Conservation (phyloP, 2,329 filamentous ascomycete species). For the Leptographium radiaticola region DNA sequence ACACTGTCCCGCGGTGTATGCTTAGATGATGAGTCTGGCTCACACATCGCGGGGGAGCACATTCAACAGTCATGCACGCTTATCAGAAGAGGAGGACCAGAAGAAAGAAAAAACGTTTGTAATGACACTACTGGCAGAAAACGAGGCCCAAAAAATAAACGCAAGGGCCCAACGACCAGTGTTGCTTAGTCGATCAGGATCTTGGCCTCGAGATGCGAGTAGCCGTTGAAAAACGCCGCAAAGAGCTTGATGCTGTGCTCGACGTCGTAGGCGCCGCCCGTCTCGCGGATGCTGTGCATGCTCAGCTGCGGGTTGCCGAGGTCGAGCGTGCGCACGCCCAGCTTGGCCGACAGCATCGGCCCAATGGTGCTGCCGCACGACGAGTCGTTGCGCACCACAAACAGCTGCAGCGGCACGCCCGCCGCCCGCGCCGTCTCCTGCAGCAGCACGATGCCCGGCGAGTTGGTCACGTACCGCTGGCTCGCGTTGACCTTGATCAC, state of each 20-base stretch:
- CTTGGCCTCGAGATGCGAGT: constrained; percentile 67
- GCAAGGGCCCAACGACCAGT: neutral
- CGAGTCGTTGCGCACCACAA: constrained; percentile 92
- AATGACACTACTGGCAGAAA: neutral
- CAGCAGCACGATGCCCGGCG: constrained; percentile 82
- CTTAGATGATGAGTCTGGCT: no score
- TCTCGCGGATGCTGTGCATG: constrained; percentile 97
- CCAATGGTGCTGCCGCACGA: constrained; percentile 94
- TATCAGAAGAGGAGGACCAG: no score
- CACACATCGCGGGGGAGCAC: no score
- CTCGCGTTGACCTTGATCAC: constrained; percentile 99
- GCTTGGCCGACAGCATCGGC: constrained; percentile 79
- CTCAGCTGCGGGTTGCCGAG: constrained; percentile 86
- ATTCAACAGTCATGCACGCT: no score
- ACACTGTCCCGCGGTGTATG: no score
- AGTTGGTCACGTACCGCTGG: constrained; percentile 91
- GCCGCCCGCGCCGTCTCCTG: constrained; percentile 69
- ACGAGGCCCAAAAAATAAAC: no score
- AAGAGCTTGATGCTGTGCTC: constrained; percentile 78
- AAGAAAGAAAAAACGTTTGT: neutral
- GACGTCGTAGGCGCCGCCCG: constrained; percentile 76
- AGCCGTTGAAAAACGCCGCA: constrained; percentile 74
- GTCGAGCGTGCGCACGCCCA: constrained; percentile 83
- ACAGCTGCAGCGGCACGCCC: constrained; percentile 81
- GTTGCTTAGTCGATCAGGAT: constrained; percentile 59